Percentiles rank a stretch among this genome's conserved stretches.
phyloP scores from a whole-genome alignment of 2,329 filamentous ascomycete species.

The Colletotrichum noveboracense region DNA sequence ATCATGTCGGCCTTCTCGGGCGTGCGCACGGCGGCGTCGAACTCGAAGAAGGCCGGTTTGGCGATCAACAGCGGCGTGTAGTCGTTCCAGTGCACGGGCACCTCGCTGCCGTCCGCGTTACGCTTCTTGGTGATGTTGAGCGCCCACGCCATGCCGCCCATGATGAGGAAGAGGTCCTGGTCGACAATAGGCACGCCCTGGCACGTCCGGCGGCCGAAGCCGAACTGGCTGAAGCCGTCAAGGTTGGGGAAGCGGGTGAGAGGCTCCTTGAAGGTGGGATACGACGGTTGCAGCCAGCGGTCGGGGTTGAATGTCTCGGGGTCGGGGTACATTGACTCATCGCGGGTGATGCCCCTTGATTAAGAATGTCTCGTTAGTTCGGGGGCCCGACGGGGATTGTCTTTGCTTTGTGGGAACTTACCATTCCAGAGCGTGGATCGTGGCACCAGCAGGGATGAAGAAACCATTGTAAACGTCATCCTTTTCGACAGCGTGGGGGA shows the following conservation, averaged over 20 bases:
- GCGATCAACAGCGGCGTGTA: constrained; percentile 49
- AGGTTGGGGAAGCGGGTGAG: constrained; percentile 43
- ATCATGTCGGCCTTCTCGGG: constrained; percentile 29
- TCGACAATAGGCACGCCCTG: constrained; percentile 48
- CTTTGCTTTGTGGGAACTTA: not conserved
- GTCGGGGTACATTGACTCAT: constrained; percentile 44
- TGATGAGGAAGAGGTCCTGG: constrained; percentile 44
- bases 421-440: constrained; percentile 48
- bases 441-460: constrained; percentile 55
- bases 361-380: constrained; percentile 28
- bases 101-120: constrained; percentile 25
- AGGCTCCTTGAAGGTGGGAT: constrained; percentile 45
- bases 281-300: constrained; percentile 41
- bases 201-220: constrained; percentile 58
- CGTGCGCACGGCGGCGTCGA: constrained; percentile 37
- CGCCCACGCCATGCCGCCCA: constrained; percentile 43
- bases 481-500: constrained; percentile 55
- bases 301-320: constrained; percentile 44
- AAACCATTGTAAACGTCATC: constrained; percentile 59
- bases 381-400: not conserved
- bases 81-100: constrained; percentile 48
- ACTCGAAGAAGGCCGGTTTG: constrained; percentile 45
- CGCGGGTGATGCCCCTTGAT: constrained; percentile 45
- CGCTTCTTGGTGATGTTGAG: constrained; percentile 38
- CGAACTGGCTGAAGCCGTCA: constrained; percentile 51